Conservation (phyloP, 1,139 yeast species). For the Candida glucosophila region DNA sequence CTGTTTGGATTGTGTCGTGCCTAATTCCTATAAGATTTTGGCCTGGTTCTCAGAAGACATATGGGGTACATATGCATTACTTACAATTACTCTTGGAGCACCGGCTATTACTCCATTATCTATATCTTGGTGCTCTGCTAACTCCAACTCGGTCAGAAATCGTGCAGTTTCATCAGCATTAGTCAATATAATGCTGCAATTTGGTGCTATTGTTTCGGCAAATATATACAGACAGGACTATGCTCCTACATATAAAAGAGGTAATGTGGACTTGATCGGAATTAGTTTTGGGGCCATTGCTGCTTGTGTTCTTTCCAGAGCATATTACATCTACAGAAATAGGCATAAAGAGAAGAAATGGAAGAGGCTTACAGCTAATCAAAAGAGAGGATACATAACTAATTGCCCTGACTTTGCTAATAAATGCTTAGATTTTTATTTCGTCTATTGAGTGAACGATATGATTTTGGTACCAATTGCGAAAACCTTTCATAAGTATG, state of each 20-base stretch:
- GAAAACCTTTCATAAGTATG: too few relatives aligned
- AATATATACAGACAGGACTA: constrained; percentile 45
- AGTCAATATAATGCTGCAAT: constrained; percentile 48
- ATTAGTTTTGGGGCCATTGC: constrained; percentile 18
- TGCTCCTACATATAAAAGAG: constrained; percentile 42
- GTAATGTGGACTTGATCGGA: constrained; percentile 20
- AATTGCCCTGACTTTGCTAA: constrained; percentile 44
- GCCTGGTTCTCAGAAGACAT: too few relatives aligned
- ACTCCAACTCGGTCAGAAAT: constrained; percentile 44
- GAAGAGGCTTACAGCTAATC: constrained; percentile 34
- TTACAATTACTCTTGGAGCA: constrained; percentile 39
- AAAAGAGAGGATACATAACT: constrained; percentile 31
- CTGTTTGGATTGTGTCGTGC: constrained; percentile 29
- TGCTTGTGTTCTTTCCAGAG: constrained; percentile 8
- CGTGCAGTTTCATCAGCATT: constrained; percentile 50
- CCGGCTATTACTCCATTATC: constrained; percentile 21
- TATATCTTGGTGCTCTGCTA: constrained; percentile 46
- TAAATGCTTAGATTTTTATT: constrained; percentile 41
- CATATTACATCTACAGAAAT: constrained; percentile 34
- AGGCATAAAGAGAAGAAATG: constrained; percentile 32
- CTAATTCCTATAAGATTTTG: too few relatives aligned
- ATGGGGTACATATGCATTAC: constrained; percentile 49
- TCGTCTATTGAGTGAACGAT: constrained; percentile 9
- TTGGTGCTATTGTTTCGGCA: constrained; percentile 36
- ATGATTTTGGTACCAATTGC: too few relatives aligned